phyloP scores from a whole-genome alignment of 192 early-diverging fungal genomes.

The Dimargaris verticillata region DNA sequence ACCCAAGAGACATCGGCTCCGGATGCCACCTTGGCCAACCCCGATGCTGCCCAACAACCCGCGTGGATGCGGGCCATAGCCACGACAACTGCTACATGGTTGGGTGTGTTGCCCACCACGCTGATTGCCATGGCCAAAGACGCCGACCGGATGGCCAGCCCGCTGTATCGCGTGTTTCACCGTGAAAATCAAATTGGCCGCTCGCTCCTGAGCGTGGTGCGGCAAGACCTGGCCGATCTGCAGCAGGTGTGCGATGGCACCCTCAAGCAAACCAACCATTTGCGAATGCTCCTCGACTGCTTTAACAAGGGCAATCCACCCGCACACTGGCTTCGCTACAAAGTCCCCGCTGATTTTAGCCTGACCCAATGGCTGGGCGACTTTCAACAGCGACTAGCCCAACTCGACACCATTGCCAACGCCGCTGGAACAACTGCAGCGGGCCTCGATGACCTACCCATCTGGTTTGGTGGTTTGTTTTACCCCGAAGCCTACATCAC shows the following conservation, averaged over 20 bases:
- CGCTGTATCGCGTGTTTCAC: conserved; percentile 70
- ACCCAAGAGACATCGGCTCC: conserved; percentile 12
- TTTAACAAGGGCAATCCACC: conserved; percentile 59
- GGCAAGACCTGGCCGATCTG: conserved; percentile 47
- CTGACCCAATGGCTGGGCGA: conserved; percentile 58
- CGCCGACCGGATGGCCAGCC: conserved; percentile 22
- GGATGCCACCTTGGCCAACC: conserved; percentile 12
- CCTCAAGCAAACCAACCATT: conserved; percentile 74
- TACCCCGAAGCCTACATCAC: conserved; percentile 83
- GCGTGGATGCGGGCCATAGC: conserved; percentile 58
- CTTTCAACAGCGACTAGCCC: conserved; percentile 48
- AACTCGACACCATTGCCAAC: conserved; percentile 34
- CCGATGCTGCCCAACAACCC: conserved; percentile 30
- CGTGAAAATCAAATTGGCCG: conserved; percentile 54
- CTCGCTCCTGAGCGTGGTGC: conserved; percentile 39
- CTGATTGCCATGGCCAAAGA: conserved; percentile 10
- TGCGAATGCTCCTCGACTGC: conserved; percentile 49
- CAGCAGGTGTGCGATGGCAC: conserved; percentile 52
- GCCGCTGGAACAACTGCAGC: conserved; percentile 4
- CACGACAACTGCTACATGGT: conserved; percentile 36
- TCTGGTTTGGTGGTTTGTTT: conserved; percentile 82
- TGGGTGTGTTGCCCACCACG: conserved; percentile 29
- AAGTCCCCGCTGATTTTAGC: conserved; percentile 36
- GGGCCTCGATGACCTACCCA: conserved; percentile 16
- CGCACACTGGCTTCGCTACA: conserved; percentile 48